Conservation (phyloP, 2,329 filamentous ascomycete genomes). For the Incumbomyces lentus region DNA sequence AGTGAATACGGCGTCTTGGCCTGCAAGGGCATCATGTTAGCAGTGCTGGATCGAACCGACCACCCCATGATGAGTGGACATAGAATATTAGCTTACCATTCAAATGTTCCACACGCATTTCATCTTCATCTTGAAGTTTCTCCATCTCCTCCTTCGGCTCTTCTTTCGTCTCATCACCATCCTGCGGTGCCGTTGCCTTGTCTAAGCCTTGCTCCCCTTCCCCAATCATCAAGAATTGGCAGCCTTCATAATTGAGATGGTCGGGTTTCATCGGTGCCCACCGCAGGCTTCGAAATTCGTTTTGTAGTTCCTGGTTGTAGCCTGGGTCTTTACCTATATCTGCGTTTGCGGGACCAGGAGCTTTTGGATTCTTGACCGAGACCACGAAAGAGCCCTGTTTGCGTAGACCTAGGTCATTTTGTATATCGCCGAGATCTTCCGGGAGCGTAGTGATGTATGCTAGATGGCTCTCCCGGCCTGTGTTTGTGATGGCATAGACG, state of each 20-base stretch:
- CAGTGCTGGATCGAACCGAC: not conserved
- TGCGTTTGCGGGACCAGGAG: constrained; percentile 53
- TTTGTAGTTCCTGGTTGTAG: constrained; percentile 60
- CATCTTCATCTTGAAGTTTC: constrained; percentile 64
- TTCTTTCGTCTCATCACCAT: constrained; percentile 37
- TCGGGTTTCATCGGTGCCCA: constrained; percentile 67
- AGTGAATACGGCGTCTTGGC: constrained; percentile 50
- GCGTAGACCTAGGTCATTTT: constrained; percentile 62
- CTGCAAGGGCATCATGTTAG: constrained; percentile 24
- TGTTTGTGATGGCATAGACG: constrained; percentile 69
- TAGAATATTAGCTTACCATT: constrained; percentile 33
- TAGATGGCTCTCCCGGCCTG: constrained; percentile 62
- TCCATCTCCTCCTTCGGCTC: constrained; percentile 60
- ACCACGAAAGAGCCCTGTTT: constrained; percentile 66
- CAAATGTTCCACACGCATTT: constrained; percentile 52
- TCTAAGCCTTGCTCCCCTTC: constrained; percentile 32
- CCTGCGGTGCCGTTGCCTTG: constrained; percentile 46
- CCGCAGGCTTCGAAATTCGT: constrained; percentile 61
- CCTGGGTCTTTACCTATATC: constrained; percentile 55
- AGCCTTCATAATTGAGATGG: constrained; percentile 62
- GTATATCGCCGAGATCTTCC: constrained; percentile 56
- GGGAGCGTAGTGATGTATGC: constrained; percentile 73
- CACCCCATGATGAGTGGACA: not conserved
- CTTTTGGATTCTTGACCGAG: constrained; percentile 69
- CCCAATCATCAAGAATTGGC: constrained; percentile 71